Evolutionary conservation across 2,329 filamentous ascomycete genomes (phyloP).

Genomic region (Harringtonia lauricola): DNA sequence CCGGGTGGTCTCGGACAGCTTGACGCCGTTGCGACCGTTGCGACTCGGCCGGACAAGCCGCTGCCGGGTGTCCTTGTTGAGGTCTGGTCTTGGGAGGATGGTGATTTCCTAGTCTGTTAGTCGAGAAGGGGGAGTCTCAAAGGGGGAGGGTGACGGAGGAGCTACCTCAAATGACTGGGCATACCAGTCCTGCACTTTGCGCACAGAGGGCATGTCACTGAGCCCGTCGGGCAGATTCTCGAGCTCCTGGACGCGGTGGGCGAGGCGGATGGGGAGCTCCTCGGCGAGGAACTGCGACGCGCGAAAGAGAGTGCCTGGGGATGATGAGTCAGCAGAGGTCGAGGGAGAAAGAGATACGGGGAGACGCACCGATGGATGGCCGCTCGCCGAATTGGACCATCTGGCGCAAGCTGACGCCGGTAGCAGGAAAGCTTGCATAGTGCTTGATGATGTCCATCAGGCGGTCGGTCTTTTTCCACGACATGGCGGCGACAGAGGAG

Average conservation of each 20-base stretch:
- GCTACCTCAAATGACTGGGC: conserved; percentile 99
- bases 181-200: conserved; percentile 95
- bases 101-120: conserved; percentile 74
- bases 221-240: conserved; percentile 87
- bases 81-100: conserved; percentile 63
- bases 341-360: not conserved
- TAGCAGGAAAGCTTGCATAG: conserved; percentile 94
- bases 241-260: conserved; percentile 92
- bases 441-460: conserved; percentile 97
- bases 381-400: conserved; percentile 98
- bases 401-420: conserved; percentile 89
- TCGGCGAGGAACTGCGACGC: conserved; percentile 97
- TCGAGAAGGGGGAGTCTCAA: conserved; percentile 5
- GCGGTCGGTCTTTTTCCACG: conserved; percentile 83
- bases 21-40: conserved; percentile 34
- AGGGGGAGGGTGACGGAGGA: conserved; percentile 23
- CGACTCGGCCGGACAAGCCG: conserved; percentile 62
- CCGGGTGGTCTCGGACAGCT: conserved; percentile 71
- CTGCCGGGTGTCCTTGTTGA: conserved; percentile 66
- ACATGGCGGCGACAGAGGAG: conserved; percentile 57
- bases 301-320: conserved; percentile 80
- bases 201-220: conserved; percentile 95
- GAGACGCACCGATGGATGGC: conserved; percentile 66
- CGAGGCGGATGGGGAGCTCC: conserved; percentile 91
- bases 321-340: not conserved